Evolutionary conservation across 148 eudicot species (phyloP).

Genomic region (Rhododendron simsii): DNA sequence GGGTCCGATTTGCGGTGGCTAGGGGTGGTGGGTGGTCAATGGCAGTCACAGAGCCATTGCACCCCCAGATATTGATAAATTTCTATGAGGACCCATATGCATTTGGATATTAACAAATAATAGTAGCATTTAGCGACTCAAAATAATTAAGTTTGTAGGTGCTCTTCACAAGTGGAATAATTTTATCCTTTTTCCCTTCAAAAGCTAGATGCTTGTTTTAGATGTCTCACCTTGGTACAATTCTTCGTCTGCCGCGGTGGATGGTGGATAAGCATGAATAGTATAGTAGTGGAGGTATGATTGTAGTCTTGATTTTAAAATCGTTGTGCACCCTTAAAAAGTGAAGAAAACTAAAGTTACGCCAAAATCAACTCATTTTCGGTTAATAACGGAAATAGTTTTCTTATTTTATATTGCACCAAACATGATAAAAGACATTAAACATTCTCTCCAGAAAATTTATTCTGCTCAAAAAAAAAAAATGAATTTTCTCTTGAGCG

Average conservation of each 20-base stretch:
- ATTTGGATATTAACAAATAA: too few relatives aligned
- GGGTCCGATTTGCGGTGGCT: too few relatives aligned
- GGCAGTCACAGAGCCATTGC: background rate
- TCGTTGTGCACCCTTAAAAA: too few relatives aligned
- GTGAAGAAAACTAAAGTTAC: too few relatives aligned
- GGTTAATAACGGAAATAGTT: background rate
- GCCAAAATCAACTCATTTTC: background rate
- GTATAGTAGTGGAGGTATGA: background rate
- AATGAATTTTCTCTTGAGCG: background rate
- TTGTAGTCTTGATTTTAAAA: background rate
- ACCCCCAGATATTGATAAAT: background rate
- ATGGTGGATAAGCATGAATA: background rate
- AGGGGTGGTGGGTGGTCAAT: background rate
- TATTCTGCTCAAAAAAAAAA: background rate
- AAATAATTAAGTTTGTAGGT: too few relatives aligned
- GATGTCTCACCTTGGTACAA: background rate
- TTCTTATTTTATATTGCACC: background rate
- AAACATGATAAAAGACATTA: background rate
- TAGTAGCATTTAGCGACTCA: too few relatives aligned
- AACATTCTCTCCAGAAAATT: background rate
- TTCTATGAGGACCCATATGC: background rate
- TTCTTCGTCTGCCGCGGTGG: background rate
- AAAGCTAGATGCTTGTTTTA: too few relatives aligned
- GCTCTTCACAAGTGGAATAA: background rate
- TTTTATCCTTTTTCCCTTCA: background rate